A percentile compares a stretch with the other conserved stretches of the same genome.
These are phyloP conservation scores for Schizochytrium sp. DNA, from an alignment of 108 stramenopile genomes.

Conservation along the genomic window DNA sequence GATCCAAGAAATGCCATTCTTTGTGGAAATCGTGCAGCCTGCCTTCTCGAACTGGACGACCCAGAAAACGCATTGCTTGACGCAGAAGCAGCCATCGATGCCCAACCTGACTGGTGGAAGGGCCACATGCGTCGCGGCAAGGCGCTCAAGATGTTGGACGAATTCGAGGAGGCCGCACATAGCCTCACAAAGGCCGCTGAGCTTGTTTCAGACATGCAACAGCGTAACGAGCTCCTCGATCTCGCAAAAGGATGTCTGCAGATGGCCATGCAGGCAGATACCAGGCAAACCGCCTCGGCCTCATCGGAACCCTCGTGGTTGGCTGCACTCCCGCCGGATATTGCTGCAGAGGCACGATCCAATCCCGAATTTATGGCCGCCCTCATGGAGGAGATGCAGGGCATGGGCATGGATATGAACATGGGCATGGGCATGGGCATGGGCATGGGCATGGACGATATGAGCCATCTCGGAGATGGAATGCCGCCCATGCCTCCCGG, in stretches of 20 bases:
- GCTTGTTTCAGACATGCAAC: neutral
- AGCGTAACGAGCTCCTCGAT: neutral
- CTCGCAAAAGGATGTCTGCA: neutral
- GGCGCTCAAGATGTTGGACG: neutral
- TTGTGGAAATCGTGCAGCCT: neutral
- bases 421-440: neutral
- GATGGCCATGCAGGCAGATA: neutral
- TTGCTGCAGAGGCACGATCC: neutral
- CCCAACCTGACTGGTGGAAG: neutral
- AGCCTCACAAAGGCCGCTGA: neutral
- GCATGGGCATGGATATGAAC: neutral
- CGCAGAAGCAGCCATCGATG: neutral
- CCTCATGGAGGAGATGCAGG: neutral
- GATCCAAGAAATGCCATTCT: neutral
- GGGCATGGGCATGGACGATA: neutral
- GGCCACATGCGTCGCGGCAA: neutral
- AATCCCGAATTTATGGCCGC: neutral
- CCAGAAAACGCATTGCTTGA: neutral
- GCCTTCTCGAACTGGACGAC: neutral
- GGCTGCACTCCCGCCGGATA: neutral
- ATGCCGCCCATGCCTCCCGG: neutral
- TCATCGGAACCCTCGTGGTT: neutral
- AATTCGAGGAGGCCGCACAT: neutral
- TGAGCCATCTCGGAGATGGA: too few species aligned
- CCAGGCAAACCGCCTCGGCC: neutral